Conservation (phyloP, 2,329 filamentous ascomycete genomes). For the Lecanicillium sp. region DNA sequence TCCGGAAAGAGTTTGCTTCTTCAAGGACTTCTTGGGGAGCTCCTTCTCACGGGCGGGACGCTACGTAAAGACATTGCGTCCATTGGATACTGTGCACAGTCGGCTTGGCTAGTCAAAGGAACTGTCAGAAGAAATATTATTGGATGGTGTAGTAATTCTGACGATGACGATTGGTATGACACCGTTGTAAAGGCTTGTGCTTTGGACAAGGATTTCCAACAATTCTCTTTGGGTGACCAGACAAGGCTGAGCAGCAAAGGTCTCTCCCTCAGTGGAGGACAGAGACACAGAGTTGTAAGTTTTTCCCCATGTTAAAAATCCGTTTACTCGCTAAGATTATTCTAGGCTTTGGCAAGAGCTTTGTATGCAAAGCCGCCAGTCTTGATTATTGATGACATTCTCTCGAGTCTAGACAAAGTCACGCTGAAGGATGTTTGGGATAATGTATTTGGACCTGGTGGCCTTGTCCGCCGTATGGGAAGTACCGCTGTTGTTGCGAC, state of each 20-base stretch:
- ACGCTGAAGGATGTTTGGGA: constrained; percentile 5
- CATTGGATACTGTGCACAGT: constrained; percentile 12
- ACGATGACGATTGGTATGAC: constrained; percentile 11
- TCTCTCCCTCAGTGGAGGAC: constrained; percentile 11
- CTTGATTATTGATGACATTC: constrained; percentile 77
- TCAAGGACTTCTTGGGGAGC: constrained; percentile 11
- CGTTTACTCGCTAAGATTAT: constrained; percentile 26
- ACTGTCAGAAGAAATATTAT: constrained; percentile 12
- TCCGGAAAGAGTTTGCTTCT: constrained; percentile 13
- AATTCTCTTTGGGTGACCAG: constrained; percentile 10
- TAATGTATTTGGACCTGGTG: constrained; percentile 7
- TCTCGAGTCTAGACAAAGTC: constrained; percentile 69
- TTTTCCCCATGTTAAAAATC: neutral
- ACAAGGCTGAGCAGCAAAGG: constrained; percentile 8
- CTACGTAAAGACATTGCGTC: neutral
- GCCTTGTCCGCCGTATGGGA: constrained; percentile 7
- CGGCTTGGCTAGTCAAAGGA: constrained; percentile 11
- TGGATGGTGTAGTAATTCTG: constrained; percentile 1
- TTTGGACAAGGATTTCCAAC: constrained; percentile 9
- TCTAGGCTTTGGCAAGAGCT: constrained; percentile 79
- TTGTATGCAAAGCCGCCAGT: constrained; percentile 86
- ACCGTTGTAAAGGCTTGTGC: constrained; percentile 9
- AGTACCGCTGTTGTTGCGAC: constrained; percentile 7
- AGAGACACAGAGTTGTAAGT: constrained; percentile 15
- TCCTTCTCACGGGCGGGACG: constrained; percentile 2